These are phyloP conservation scores for Xylaria sp. DNA, from an alignment of 2,329 filamentous ascomycete species.

Conservation along the genomic window DNA sequence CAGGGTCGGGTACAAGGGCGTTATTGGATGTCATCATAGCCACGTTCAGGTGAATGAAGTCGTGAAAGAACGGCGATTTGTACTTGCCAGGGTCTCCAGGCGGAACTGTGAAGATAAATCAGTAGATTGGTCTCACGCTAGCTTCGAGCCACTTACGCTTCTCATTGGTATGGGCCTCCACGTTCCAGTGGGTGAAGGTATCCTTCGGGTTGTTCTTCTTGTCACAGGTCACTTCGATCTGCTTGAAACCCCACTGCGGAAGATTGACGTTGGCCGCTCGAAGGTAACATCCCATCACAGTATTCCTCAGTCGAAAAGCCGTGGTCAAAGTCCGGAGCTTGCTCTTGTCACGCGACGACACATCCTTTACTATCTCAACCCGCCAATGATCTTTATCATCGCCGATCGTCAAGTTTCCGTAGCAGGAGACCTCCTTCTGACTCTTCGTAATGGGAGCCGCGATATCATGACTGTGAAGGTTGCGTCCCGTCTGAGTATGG, in stretches of 20 bases:
- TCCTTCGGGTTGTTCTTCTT: slow-evolving; percentile 94
- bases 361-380: slow-evolving; percentile 90
- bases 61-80: slow-evolving; percentile 96
- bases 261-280: slow-evolving; percentile 95
- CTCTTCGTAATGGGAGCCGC: slow-evolving; percentile 88
- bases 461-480: slow-evolving; percentile 94
- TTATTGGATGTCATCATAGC: slow-evolving; percentile 99
- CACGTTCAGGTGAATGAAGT: slow-evolving; percentile 97
- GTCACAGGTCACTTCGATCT: slow-evolving; percentile 96
- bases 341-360: slow-evolving; percentile 84
- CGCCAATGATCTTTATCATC: slow-evolving; percentile 99
- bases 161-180: slow-evolving; percentile 94
- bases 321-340: slow-evolving; percentile 92
- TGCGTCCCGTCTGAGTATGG: slow-evolving; percentile 94
- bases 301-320: slow-evolving; percentile 87
- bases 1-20: slow-evolving; percentile 93
- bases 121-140: slow-evolving; percentile 18
- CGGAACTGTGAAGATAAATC: slow-evolving; percentile 69
- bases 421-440: slow-evolving; percentile 93
- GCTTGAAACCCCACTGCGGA: slow-evolving; percentile 99
- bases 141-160: slow-evolving; percentile 73
- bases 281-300: slow-evolving; percentile 87
- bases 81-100: slow-evolving; percentile 89
- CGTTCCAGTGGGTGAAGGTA: slow-evolving; percentile 98
- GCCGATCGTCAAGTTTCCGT: slow-evolving; percentile 93